phyloP scores from a whole-genome alignment of 2,329 filamentous ascomycete species.

The Botryotinia narcissicola region DNA sequence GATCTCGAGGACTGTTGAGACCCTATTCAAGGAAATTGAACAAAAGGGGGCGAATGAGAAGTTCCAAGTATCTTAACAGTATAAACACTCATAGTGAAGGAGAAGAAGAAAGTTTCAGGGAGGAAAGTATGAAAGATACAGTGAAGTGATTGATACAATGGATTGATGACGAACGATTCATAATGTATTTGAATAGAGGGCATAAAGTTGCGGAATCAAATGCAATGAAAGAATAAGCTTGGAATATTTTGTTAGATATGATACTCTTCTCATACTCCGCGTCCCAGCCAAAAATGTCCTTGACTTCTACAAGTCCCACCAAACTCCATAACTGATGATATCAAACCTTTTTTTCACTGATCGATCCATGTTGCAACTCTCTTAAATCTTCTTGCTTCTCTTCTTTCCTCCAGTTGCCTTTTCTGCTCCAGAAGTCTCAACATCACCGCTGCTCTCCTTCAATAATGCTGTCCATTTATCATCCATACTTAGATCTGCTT shows the following conservation, averaged over 20 bases:
- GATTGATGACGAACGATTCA: not conserved
- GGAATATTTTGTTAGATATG: not conserved
- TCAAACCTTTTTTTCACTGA: not conserved
- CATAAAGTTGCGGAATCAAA: not conserved
- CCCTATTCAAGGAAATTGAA: not conserved
- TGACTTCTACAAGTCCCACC: not conserved
- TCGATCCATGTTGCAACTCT: not conserved
- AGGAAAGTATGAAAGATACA: not conserved
- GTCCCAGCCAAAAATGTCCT: not conserved
- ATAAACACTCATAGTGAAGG: not conserved
- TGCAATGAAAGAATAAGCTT: not conserved
- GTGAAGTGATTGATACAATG: not conserved
- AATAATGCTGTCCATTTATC: slow-evolving; percentile 37
- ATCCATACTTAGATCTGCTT: slow-evolving; percentile 31
- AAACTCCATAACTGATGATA: slow-evolving; percentile 6
- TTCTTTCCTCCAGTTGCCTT: slow-evolving; percentile 30
- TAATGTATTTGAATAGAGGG: not conserved
- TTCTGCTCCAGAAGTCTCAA: slow-evolving; percentile 19
- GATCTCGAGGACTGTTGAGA: not conserved
- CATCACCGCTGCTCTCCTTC: slow-evolving; percentile 33
- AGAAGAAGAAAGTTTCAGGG: not conserved
- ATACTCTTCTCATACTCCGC: not conserved
- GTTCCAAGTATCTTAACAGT: not conserved
- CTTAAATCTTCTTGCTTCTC: slow-evolving; percentile 35
- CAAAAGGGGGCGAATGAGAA: not conserved